phyloP scores from a whole-genome alignment of 2,329 filamentous ascomycete species.

The Emericellopsis atlantica region DNA sequence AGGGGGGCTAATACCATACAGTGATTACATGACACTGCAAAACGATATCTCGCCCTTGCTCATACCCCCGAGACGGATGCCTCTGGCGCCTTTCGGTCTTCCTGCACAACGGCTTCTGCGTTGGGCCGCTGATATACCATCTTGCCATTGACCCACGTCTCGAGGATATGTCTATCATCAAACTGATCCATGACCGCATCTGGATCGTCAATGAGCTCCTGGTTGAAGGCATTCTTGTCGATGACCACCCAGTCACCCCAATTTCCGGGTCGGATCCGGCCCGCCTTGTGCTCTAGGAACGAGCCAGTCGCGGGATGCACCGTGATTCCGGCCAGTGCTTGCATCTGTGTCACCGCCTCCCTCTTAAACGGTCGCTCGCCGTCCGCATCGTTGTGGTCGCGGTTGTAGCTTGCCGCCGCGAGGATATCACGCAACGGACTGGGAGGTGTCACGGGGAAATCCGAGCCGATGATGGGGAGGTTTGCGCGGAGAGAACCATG shows the following conservation, averaged over 20 bases:
- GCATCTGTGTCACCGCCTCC: too few species aligned
- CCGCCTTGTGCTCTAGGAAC: slow-evolving; percentile 45
- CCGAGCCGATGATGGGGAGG: slow-evolving; percentile 48
- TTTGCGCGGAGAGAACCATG: slow-evolving; percentile 48
- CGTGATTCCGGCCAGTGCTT: slow-evolving; percentile 44
- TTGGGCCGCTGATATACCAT: slow-evolving; percentile 25
- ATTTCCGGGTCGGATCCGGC: slow-evolving; percentile 44
- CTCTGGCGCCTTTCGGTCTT: too few species aligned
- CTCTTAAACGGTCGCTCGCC: too few species aligned
- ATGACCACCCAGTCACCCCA: slow-evolving; percentile 63
- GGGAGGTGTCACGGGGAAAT: slow-evolving; percentile 61
- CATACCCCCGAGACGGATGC: too few species aligned
- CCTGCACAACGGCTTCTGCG: too few species aligned
- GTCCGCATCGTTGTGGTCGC: background rate
- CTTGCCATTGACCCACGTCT: slow-evolving; percentile 56
- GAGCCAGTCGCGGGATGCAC: slow-evolving; percentile 43
- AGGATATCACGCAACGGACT: slow-evolving; percentile 33
- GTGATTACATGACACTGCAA: too few species aligned
- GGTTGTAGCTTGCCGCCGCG: slow-evolving; percentile 4
- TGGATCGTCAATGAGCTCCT: slow-evolving; percentile 15
- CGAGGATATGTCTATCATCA: slow-evolving; percentile 27
- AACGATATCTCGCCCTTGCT: too few species aligned
- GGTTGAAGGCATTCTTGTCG: slow-evolving; percentile 41
- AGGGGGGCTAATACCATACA: too few species aligned
- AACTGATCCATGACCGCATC: too few species aligned